phyloP scores from a whole-genome alignment of 371 early-diverging fungal genomes.

The Actinomortierella ambigua region DNA sequence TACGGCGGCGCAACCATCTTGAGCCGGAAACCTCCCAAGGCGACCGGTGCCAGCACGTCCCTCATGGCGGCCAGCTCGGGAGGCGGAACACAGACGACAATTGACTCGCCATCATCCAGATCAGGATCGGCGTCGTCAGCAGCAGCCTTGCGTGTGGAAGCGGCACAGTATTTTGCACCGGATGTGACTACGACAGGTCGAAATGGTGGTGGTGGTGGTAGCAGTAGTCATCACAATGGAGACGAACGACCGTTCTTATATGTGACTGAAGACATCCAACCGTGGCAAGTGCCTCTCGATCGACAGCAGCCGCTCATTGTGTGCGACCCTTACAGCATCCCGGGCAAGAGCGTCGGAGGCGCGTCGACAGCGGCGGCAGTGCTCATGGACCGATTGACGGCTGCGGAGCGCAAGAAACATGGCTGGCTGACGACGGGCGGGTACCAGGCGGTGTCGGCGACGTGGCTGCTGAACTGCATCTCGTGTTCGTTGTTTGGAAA shows the following conservation, averaged over 20 bases:
- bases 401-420: constrained; percentile 20
- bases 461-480: constrained; percentile 34
- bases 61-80: not conserved
- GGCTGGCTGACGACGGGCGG: constrained; percentile 21
- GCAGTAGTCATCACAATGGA: too few relatives aligned
- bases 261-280: constrained; percentile 26
- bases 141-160: too few relatives aligned
- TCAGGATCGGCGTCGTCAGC: too few relatives aligned
- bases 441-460: constrained; percentile 27
- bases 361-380: not conserved
- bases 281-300: constrained; percentile 26
- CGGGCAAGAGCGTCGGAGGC: not conserved
- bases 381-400: constrained; percentile 1
- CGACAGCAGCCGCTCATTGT: constrained; percentile 23
- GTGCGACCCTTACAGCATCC: constrained; percentile 18
- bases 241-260: constrained; percentile 12
- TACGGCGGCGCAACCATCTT: constrained; percentile 21
- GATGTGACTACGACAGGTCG: not conserved
- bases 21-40: constrained; percentile 14
- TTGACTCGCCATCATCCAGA: not conserved
- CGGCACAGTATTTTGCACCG: too few relatives aligned
- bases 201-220: too few relatives aligned
- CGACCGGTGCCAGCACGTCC: constrained; percentile 1
- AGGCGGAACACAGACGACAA: not conserved
- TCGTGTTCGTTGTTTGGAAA: constrained; percentile 28